Evolutionary conservation across 805 yeast species (phyloP), one percentile per base, ranked within the genome.

Genomic region (Saturnispora serradocipensis): DNA sequence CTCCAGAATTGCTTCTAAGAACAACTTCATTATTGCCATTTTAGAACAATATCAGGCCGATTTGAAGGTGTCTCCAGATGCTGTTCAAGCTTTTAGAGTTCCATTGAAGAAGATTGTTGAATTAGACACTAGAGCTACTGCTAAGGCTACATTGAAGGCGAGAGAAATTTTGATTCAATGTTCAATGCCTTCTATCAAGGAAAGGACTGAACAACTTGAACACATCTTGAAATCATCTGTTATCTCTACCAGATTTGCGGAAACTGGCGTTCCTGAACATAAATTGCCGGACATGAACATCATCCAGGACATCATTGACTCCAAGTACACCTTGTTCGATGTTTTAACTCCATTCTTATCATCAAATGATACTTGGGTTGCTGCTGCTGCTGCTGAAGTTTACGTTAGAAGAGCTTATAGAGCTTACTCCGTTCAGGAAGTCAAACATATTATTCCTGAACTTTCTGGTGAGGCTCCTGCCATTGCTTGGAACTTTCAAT

Each of bases 91-190:
- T 53, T 77, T 93, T 65, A 81, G 87, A 58, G 80, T 76, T 13
- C 77, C 87, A 2, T 78, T 93, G 72, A 84, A 82, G 69, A 74
- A 79, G 52, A 75, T 95, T 60, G 96, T 90, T 50, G 93, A 87
- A 67, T 77, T 93, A 57, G 98, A 91, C 61, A 79, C 93, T 25
- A 84, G 97, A 66, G 80, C 88, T 8, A 82, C 96, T 36, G 91
- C 96, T 28, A 91, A 90, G 74, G 97, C 91, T 48, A 88, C 96
- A 27, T 75, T 93, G 64, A 89, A 88, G 69, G 97, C 98, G 1
- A 82, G 98, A 67, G 99, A 95, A 72, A 86, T 95, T 54, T 78
- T 93, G 62, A 93, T 93, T 62, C 96, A 90, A 75, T 93, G 97
- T 67, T 88, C 98, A 30, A 76, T 93, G 71, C 99, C 99, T 38